Conservation (phyloP, 441 rosid species). For the Mallotus repandus region DNA sequence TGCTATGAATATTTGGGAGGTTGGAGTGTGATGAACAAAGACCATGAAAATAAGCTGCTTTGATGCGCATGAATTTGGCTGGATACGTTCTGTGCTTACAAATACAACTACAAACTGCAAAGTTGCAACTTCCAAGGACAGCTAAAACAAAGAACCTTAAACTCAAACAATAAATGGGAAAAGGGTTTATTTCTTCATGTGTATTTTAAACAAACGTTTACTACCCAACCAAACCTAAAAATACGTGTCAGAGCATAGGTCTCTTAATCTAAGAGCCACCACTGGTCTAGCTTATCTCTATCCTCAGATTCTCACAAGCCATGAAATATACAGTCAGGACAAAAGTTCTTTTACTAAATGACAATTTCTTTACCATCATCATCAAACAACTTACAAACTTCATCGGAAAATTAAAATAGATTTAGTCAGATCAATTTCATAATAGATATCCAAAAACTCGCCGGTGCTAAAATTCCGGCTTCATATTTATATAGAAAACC, state of each 20-base stretch:
- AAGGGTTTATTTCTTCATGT: not conserved
- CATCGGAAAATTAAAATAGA: not conserved
- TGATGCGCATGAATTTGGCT: too few species aligned
- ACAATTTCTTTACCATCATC: not conserved
- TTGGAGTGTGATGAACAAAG: too few species aligned
- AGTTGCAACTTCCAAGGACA: not conserved
- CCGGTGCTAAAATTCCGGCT: slow-evolving; percentile 25
- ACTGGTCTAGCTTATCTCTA: slow-evolving; percentile 13
- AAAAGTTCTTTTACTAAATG: not conserved
- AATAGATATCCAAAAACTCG: not conserved
- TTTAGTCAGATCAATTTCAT: too few species aligned
- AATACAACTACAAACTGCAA: too few species aligned
- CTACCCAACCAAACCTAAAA: too few species aligned
- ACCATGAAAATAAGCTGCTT: too few species aligned
- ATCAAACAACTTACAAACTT: not conserved
- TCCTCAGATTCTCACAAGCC: not conserved
- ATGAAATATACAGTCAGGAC: slow-evolving; percentile 4
- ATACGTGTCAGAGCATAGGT: slow-evolving; percentile 12
- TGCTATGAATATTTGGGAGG: too few species aligned
- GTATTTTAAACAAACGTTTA: not conserved
- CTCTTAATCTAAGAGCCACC: slow-evolving; percentile 15
- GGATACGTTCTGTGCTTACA: too few species aligned
- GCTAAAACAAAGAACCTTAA: not conserved
- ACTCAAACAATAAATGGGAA: not conserved
- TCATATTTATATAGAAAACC: slow-evolving; percentile 12